phyloP scores from a whole-genome alignment of 768 basidiomycete genomes.

The Boletus insuetus region DNA sequence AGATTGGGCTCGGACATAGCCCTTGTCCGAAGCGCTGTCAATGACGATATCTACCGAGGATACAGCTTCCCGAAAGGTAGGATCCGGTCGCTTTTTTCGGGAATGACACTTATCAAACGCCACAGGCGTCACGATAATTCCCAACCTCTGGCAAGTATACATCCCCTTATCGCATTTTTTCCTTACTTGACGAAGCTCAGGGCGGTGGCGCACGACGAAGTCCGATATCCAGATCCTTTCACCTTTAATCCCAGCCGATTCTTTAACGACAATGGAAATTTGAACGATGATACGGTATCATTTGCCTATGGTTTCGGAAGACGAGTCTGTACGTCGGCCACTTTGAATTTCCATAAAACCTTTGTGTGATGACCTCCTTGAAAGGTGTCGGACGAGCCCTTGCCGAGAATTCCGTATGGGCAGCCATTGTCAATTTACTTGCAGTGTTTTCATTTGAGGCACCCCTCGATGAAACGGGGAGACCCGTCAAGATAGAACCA shows the following conservation, averaged over 20 bases:
- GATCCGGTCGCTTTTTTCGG: background rate
- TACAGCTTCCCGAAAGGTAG: slow-evolving; percentile 10
- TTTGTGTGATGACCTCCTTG: background rate
- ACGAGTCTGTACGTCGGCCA: slow-evolving; percentile 2
- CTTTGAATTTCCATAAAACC: background rate
- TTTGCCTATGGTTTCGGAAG: slow-evolving; percentile 2
- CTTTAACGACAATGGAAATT: slow-evolving; percentile 4
- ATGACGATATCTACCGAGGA: slow-evolving; percentile 8
- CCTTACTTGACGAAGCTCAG: background rate
- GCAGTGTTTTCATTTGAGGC: slow-evolving; percentile 5
- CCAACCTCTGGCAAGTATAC: slow-evolving; percentile 5
- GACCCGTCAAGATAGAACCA: background rate
- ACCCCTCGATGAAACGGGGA: slow-evolving; percentile 1
- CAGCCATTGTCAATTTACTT: slow-evolving; percentile 1
- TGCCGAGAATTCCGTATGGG: slow-evolving; percentile 2
- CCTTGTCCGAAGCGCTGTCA: slow-evolving; percentile 3
- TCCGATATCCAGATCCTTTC: slow-evolving; percentile 1
- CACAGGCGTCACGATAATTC: slow-evolving; percentile 5
- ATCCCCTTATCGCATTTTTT: background rate
- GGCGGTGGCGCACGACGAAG: slow-evolving; percentile 7
- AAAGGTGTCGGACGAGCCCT: slow-evolving; percentile 4
- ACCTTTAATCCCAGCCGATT: slow-evolving; percentile 5
- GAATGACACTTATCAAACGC: background rate
- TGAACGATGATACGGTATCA: slow-evolving; percentile 8
- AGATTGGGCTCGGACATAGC: background rate